These are phyloP conservation scores for Cucumis cinereus DNA, from an alignment of 306 rosid genomes.

Conservation along the genomic window DNA sequence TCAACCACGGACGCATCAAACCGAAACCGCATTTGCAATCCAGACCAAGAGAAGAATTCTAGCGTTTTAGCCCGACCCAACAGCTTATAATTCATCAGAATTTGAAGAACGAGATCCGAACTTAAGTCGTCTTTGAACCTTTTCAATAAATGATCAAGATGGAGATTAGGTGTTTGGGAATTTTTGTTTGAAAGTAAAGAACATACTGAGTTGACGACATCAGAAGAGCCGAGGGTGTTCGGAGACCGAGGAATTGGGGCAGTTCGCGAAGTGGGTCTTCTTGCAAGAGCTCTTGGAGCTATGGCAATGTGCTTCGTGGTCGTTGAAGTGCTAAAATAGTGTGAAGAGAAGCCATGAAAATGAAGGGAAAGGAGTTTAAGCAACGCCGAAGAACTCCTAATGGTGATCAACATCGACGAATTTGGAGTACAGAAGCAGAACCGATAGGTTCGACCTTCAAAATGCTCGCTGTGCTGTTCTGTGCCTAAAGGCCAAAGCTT, in stretches of 20 bases:
- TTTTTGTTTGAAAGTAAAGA: conserved; percentile 26
- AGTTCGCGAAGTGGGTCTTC: conserved; percentile 12
- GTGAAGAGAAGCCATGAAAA: conserved; percentile 10
- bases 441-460: not conserved
- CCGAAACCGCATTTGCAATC: conserved; percentile 39
- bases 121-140: conserved; percentile 18
- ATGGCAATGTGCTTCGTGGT: conserved; percentile 7
- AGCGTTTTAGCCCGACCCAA: conserved; percentile 51
- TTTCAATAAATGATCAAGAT: conserved; percentile 22
- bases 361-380: not conserved
- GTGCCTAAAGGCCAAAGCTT: too few relatives aligned
- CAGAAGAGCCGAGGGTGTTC: conserved; percentile 8
- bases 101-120: conserved; percentile 41
- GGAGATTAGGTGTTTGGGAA: conserved; percentile 8
- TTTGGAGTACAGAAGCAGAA: not conserved
- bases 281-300: conserved; percentile 14
- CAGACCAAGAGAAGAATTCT: conserved; percentile 60
- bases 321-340: conserved; percentile 13
- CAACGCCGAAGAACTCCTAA: not conserved
- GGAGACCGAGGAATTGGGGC: conserved; percentile 10
- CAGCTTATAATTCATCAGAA: conserved; percentile 39
- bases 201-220: conserved; percentile 18
- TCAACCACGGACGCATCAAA: conserved; percentile 48
- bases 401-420: not conserved
- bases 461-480: not conserved